Base-by-base conservation (phyloP, 2,329 filamentous ascomycete genomes). In the Aspergillus fijiensis region DNA sequence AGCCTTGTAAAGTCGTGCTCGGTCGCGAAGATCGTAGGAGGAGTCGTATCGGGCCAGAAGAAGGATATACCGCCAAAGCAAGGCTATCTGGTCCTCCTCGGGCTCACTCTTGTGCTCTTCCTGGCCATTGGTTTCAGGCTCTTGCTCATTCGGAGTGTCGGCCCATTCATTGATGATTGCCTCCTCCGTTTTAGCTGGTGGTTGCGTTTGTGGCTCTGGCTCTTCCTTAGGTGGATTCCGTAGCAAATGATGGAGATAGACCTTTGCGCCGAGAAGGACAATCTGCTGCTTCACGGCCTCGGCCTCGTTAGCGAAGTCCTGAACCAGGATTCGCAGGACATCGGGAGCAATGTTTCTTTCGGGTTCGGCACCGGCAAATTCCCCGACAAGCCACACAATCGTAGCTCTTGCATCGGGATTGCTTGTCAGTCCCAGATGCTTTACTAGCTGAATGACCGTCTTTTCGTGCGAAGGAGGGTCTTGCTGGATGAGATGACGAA, bases 371-470 rank as follows among this genome's bases (percentile, higher is more conserved):
- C 92, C 91, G 0, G 94, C 87, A 69, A 96, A 98, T 75, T 99
- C 95, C 50, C 95, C 95, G 0, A 98, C 93, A 0, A 99, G 85
- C 95, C 95, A 99, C 67, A 99, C 90, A 64, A 99, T 97, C 53
- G 91, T 96, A 3, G 95, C 95, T 65, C 95, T 85, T 3, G 95
- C 95, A 62, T 92, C 89, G 1, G 95, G 88, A 62, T 95, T 93
- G 0, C 90, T 91, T 1, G 92, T 91, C 3, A 89, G 90, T 70
- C 97, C 95, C 2, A 99, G 85, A 63, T 96, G 93, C 76, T 92
- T 95, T 5, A 95, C 95, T 52, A 99, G 79, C 51, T 92, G 86
- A 35, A 98, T 86, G 1, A 98, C 92, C 0, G 95, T 99, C 48
- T 88, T 89, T 11, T 87, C 84, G 72, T 99, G 95, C 3, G 87